These are phyloP conservation scores for Protomyces arabidopsidicola DNA, from an alignment of 1,139 yeast species.

Conservation along the genomic window DNA sequence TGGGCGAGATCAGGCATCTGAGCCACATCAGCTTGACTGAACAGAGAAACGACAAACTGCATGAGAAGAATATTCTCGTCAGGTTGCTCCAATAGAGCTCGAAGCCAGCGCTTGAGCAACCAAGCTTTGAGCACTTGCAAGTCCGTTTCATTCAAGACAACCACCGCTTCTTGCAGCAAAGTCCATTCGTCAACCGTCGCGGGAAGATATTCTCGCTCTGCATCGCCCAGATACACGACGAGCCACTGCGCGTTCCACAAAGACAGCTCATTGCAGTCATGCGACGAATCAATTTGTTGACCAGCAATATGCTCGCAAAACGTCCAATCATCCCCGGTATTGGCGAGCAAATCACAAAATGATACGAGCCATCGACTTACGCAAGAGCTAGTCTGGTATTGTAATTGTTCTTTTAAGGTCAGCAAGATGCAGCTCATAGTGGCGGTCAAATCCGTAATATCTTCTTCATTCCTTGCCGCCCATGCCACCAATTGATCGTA, in stretches of 20 bases:
- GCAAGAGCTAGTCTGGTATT: not conserved
- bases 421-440: not conserved
- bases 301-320: not conserved
- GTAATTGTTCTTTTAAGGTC: constrained; percentile 5
- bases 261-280: not conserved
- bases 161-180: not conserved
- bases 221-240: not conserved
- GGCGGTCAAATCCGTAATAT: not conserved
- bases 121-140: not conserved
- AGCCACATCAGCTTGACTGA: not conserved
- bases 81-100: not conserved
- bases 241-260: constrained; percentile 10
- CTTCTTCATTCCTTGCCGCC: not conserved
- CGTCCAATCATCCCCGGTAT: constrained; percentile 11
- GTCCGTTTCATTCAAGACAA: not conserved
- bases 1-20: not conserved
- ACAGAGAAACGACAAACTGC: not conserved
- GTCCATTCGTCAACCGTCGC: not conserved
- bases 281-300: not conserved
- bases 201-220: not conserved
- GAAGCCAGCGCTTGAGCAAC: not conserved
- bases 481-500: constrained; percentile 1
- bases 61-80: not conserved
- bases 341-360: not conserved
- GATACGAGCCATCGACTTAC: not conserved